Base-by-base conservation (phyloP, 331 rosid species). In the Telfairia occidentalis region DNA sequence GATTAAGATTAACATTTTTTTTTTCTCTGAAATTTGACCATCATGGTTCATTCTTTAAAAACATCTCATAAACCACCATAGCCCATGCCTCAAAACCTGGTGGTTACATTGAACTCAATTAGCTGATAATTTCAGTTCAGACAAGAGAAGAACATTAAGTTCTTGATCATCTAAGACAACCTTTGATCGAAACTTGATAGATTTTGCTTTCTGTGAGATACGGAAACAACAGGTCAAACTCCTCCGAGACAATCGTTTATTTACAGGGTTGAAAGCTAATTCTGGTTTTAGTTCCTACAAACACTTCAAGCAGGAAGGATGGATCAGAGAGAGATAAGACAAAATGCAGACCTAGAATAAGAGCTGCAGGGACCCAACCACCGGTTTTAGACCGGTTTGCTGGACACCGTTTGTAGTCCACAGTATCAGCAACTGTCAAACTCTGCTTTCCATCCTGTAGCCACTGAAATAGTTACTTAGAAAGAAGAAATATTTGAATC, bases 351-450 rank as follows among this genome's bases (percentile, higher is more conserved):
- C 98, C 96, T 81, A 87, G 86, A 78, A 91, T 85, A 40, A 87
- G 91, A 42, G 96, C 86, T 15, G 98, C 98, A 0, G 95, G 81
- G 9, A 80, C 82, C 98, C 98, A 91, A 76, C 98, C 92, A 1
- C 98, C 98, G 7, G 98, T 94, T 89, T 82, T 87, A 67, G 86
- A 83, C 77, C 84, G 86, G 48, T 91, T 90, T 74, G 95, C 96
- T 24, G 92, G 92, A 60, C 82, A 72, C 38, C 96, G 96, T 79
- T 83, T 83, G 81, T 87, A 91, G 83, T 94, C 90, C 78, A 89
- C 86, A 58, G 96, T 91, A 80, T 86, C 97, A 65, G 91, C 77
- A 54, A 78, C 86, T 7, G 85, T 82, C 89, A 87, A 84, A 81
- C 86, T 80, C 89, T 84, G 84, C 79, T 90, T 92, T 66, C 77